phyloP scores from a whole-genome alignment of 208 protist species.

The Trypanosomatidae sp. region DNA sequence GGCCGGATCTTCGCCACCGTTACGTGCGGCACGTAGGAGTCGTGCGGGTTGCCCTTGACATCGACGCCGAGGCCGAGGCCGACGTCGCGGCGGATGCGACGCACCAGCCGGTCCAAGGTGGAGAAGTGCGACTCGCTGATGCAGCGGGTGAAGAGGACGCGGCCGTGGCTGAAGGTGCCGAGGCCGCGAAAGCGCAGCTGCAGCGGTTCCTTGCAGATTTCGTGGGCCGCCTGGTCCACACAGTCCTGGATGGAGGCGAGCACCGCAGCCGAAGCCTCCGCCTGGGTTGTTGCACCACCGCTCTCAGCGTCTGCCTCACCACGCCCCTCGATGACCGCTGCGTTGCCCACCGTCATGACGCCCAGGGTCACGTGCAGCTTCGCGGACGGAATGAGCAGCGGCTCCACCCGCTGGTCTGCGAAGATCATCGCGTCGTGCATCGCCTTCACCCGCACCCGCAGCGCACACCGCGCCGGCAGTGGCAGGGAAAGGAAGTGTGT shows the following conservation, averaged over 20 bases:
- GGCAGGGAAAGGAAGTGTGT: slow-evolving; percentile 86
- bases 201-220: slow-evolving; percentile 43
- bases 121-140: slow-evolving; percentile 62
- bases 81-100: slow-evolving; percentile 45
- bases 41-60: slow-evolving; percentile 87
- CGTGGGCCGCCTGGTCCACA: slow-evolving; percentile 41
- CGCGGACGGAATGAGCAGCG: slow-evolving; percentile 63
- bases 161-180: slow-evolving; percentile 76
- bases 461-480: slow-evolving; percentile 53
- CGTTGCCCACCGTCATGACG: slow-evolving; percentile 84
- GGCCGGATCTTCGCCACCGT: slow-evolving; percentile 84
- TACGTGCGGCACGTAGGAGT: slow-evolving; percentile 87
- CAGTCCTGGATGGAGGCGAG: slow-evolving; percentile 38
- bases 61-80: slow-evolving; percentile 61
- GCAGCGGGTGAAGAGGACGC: slow-evolving; percentile 77
- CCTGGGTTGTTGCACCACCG: neutral
- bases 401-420: slow-evolving; percentile 42
- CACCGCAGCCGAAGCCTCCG: slow-evolving; percentile 7
- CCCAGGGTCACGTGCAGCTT: slow-evolving; percentile 84
- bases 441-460: slow-evolving; percentile 57
- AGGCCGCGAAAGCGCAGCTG: slow-evolving; percentile 79
- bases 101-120: slow-evolving; percentile 58
- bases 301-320: no score
- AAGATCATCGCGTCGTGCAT: slow-evolving; percentile 78
- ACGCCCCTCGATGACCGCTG: no score